These are phyloP conservation scores for Solanum gandarillasii DNA, from an alignment of 257 asterid species.

Conservation along the genomic window DNA sequence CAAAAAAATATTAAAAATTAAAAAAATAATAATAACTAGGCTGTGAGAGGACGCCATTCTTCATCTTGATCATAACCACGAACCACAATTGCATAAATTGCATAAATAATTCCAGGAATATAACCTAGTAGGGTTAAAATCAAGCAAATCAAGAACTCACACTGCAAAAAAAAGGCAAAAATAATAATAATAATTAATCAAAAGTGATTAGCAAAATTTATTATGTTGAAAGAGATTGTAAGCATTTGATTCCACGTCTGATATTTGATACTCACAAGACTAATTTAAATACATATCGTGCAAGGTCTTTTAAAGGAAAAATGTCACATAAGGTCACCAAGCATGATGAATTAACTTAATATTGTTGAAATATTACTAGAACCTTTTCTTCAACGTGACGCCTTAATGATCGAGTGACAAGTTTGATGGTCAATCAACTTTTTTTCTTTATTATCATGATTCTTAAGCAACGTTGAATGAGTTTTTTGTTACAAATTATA, in stretches of 20 bases:
- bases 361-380: background rate
- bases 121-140: slow-evolving; percentile 42
- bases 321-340: background rate
- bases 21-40: slow-evolving; percentile 3
- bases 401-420: background rate
- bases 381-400: background rate
- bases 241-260: background rate
- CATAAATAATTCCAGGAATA: slow-evolving; percentile 52
- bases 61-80: slow-evolving; percentile 15
- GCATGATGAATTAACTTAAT: background rate
- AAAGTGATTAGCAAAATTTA: background rate
- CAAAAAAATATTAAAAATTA: background rate
- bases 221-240: background rate
- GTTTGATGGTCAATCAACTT: background rate
- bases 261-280: background rate
- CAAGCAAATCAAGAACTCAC: slow-evolving; percentile 38
- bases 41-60: slow-evolving; percentile 26
- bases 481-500: too few species aligned
- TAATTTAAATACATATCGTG: background rate
- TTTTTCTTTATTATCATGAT: too few species aligned
- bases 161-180: slow-evolving; percentile 19
- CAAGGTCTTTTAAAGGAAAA: background rate
- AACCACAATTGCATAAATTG: slow-evolving; percentile 46
- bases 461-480: background rate
- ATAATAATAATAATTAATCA: background rate